Evolutionary conservation across 192 early-diverging fungal genomes (phyloP).

Genomic region (Linderina pennispora): DNA sequence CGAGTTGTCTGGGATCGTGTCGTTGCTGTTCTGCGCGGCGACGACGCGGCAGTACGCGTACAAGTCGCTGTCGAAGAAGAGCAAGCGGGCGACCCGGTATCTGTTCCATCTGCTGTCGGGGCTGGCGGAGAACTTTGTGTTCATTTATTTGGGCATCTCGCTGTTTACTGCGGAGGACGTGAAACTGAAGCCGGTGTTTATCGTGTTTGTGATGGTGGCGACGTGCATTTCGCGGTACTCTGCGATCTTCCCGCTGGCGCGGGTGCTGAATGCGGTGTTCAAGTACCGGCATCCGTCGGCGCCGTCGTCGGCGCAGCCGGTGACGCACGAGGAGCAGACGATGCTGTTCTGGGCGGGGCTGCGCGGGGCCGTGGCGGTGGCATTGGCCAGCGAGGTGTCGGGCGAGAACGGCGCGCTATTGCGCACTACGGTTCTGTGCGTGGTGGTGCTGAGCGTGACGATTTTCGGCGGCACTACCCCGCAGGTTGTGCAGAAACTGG

Average conservation of each 20-base stretch:
- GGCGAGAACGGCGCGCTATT: constrained; percentile 64
- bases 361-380: constrained; percentile 95
- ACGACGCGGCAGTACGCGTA: constrained; percentile 92
- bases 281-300: constrained; percentile 48
- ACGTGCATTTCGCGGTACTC: constrained; percentile 84
- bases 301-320: constrained; percentile 44
- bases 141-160: constrained; percentile 92
- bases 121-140: constrained; percentile 95
- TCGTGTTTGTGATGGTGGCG: constrained; percentile 67
- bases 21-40: constrained; percentile 88
- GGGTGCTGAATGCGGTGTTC: constrained; percentile 71
- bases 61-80: constrained; percentile 75
- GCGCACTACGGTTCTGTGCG: constrained; percentile 84
- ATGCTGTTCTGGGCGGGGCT: constrained; percentile 97
- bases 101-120: constrained; percentile 91
- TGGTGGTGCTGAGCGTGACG: constrained; percentile 86
- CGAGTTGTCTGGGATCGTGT: constrained; percentile 89
- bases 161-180: constrained; percentile 78
- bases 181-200: constrained; percentile 69
- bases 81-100: constrained; percentile 78
- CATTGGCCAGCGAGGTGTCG: constrained; percentile 76
- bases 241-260: constrained; percentile 79
- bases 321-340: constrained; percentile 58
- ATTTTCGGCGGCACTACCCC: constrained; percentile 90
- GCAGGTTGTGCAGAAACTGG: constrained; percentile 67